A percentile compares a stretch with the other conserved stretches of the same genome.
These are phyloP conservation scores for Paulownia fortunei DNA, from an alignment of 257 asterid genomes.

Conservation along the genomic window DNA sequence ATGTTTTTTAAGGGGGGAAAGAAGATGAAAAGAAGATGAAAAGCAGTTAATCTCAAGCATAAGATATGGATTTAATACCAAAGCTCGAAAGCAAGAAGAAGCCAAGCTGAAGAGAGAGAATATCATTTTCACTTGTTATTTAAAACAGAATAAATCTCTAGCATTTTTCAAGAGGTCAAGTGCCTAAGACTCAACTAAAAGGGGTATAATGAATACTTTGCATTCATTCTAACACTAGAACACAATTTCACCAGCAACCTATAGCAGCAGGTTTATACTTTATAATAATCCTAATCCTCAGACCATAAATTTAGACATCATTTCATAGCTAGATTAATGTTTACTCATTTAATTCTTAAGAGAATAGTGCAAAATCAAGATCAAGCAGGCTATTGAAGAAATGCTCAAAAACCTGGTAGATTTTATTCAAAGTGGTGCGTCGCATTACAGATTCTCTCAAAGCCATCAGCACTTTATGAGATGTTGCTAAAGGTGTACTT, in stretches of 20 bases:
- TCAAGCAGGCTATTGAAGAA: neutral
- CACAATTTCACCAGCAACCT: neutral
- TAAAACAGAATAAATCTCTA: neutral
- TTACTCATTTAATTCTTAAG: neutral
- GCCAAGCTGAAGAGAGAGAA: neutral
- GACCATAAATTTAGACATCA: neutral
- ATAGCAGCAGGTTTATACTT: neutral
- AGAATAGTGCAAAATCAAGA: constrained; percentile 24
- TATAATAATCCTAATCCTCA: neutral
- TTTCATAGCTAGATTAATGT: neutral
- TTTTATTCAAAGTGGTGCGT: constrained; percentile 60
- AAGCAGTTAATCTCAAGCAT: neutral
- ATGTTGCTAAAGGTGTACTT: constrained; percentile 34
- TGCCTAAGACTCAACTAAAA: neutral
- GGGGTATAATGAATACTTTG: neutral
- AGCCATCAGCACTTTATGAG: constrained; percentile 72
- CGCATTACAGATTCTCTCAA: constrained; percentile 77
- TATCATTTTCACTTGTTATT: neutral
- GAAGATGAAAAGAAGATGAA: neutral
- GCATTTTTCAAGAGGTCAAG: neutral
- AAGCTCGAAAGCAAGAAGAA: neutral
- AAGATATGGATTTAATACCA: neutral
- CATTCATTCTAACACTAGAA: neutral
- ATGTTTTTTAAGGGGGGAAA: neutral
- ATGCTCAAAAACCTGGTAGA: constrained; percentile 58